Conservation (phyloP, 2,329 filamentous ascomycete species). For the Septoria petroselini region DNA sequence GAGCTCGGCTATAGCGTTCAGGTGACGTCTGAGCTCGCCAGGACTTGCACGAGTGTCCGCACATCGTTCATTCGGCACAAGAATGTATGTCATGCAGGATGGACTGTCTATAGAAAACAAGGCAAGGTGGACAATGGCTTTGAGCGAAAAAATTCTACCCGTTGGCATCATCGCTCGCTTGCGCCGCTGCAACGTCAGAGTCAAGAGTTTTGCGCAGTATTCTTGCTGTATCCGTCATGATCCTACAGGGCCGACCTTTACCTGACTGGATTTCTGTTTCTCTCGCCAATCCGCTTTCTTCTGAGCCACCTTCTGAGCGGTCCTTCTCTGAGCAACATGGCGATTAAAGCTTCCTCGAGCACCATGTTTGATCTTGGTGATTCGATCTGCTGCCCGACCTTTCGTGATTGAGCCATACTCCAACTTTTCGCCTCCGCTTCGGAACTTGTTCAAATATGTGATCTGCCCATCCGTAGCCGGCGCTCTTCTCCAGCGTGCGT, state of each 20-base stretch:
- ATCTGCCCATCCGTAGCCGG: slow-evolving; percentile 63
- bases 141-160: too few relatives aligned
- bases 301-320: slow-evolving; percentile 38
- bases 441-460: slow-evolving; percentile 65
- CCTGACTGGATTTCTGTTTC: slow-evolving; percentile 31
- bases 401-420: slow-evolving; percentile 62
- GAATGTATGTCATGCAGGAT: too few relatives aligned
- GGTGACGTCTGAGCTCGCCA: too few relatives aligned
- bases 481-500: slow-evolving; percentile 65
- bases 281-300: slow-evolving; percentile 48
- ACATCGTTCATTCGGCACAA: too few relatives aligned
- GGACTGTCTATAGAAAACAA: too few relatives aligned
- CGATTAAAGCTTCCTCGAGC: slow-evolving; percentile 61
- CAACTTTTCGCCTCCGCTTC: slow-evolving; percentile 55
- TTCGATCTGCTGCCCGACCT: slow-evolving; percentile 83
- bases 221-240: neutral
- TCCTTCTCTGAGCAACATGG: slow-evolving; percentile 36
- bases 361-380: slow-evolving; percentile 85
- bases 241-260: slow-evolving; percentile 1
- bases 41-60: too few relatives aligned
- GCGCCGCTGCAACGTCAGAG: too few relatives aligned
- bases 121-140: too few relatives aligned
- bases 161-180: too few relatives aligned
- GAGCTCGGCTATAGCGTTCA: too few relatives aligned
- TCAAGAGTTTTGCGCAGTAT: too few relatives aligned